Conservation (phyloP, 768 basidiomycete species). For the Lactarius pseudohatsudake region DNA sequence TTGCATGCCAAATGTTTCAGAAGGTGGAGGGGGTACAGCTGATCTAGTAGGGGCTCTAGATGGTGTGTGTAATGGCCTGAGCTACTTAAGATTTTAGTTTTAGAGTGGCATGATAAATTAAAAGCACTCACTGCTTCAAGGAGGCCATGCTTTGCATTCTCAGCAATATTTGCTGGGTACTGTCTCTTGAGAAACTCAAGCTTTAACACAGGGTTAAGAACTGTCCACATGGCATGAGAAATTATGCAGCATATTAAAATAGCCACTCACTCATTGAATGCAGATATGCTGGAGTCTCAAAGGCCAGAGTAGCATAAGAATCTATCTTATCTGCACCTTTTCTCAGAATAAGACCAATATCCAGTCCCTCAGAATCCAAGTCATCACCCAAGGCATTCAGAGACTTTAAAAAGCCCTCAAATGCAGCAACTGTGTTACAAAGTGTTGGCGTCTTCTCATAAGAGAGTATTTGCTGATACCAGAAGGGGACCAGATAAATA, state of each 20-base stretch:
- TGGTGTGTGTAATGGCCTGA: no score
- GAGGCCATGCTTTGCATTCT: not conserved
- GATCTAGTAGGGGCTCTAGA: no score
- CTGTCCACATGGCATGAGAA: not conserved
- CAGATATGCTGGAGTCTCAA: not conserved
- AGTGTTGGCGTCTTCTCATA: no score
- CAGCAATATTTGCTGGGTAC: not conserved
- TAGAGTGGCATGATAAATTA: no score
- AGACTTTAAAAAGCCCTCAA: no score
- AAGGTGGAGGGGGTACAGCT: no score
- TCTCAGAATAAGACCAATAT: not conserved
- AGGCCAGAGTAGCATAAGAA: not conserved
- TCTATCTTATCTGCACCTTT: not conserved
- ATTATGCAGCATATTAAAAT: not conserved
- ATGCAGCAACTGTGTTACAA: no score
- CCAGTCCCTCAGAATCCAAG: not conserved
- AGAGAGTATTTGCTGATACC: no score
- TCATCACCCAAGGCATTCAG: not conserved
- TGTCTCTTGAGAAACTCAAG: not conserved
- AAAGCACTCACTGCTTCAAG: not conserved
- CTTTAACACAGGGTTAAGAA: not conserved
- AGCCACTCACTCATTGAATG: not conserved
- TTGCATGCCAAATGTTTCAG: no score
- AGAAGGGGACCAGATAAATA: no score
- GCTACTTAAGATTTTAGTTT: no score